Percentiles rank a stretch among this genome's conserved stretches.
Evolutionary conservation across 2,329 filamentous ascomycete species (phyloP).

Genomic region (Alternaria sp.): DNA sequence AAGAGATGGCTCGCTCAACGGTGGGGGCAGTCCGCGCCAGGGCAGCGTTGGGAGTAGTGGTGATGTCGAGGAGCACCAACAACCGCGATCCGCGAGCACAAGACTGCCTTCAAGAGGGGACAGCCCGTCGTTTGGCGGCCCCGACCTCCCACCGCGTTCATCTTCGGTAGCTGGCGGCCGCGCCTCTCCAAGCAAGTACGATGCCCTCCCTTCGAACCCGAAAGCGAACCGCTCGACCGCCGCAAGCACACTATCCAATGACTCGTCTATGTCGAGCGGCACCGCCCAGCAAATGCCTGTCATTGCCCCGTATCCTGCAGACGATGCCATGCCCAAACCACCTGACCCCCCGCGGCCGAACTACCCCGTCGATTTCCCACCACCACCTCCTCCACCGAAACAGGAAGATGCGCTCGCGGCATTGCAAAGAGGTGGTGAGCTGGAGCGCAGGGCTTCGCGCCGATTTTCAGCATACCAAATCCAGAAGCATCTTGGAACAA

Average conservation of each 20-base stretch:
- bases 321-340: constrained; percentile 57
- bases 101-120: constrained; percentile 50
- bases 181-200: constrained; percentile 53
- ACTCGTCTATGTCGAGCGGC: constrained; percentile 73
- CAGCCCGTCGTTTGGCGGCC: constrained; percentile 49
- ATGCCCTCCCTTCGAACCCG: constrained; percentile 45
- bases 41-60: constrained; percentile 42
- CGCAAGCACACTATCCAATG: constrained; percentile 42
- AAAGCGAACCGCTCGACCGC: constrained; percentile 42
- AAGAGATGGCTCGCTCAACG: constrained; percentile 54
- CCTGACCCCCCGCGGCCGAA: constrained; percentile 46
- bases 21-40: constrained; percentile 47
- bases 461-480: constrained; percentile 97
- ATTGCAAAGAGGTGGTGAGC: constrained; percentile 86
- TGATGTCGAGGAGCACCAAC: constrained; percentile 50
- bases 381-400: constrained; percentile 79
- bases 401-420: constrained; percentile 90
- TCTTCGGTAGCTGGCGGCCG: constrained; percentile 55
- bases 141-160: constrained; percentile 56
- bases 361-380: constrained; percentile 66
- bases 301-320: constrained; percentile 73
- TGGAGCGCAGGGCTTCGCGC: constrained; percentile 90
- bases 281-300: constrained; percentile 79
- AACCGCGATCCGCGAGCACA: constrained; percentile 50
- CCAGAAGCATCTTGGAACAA: constrained; percentile 87